Evolutionary conservation across 176 grass and related monocot genomes (phyloP).

Genomic region (Aegilops bicornis): DNA sequence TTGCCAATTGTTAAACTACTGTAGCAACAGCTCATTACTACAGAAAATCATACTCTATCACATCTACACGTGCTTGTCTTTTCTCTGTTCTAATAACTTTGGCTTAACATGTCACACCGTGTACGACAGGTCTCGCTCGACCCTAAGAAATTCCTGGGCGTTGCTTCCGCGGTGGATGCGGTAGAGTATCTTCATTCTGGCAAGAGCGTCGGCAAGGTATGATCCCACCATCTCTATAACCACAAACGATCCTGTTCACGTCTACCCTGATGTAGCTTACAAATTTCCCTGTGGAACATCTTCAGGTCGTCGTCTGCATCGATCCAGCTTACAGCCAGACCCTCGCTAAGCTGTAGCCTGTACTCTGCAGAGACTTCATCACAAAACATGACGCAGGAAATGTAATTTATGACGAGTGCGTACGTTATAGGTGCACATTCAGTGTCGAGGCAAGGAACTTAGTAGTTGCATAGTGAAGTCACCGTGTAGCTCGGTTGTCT

Average conservation of each 20-base stretch:
- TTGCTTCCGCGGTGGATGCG: constrained; percentile 82
- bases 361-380: neutral
- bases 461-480: neutral
- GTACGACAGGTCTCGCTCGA: constrained; percentile 67
- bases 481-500: neutral
- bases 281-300: neutral
- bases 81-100: neutral
- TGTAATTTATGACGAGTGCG: neutral
- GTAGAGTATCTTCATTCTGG: constrained; percentile 97
- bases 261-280: neutral
- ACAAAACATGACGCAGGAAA: neutral
- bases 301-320: constrained; percentile 87
- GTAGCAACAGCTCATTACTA: neutral
- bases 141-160: constrained; percentile 72
- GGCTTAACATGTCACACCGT: neutral
- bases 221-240: neutral
- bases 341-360: constrained; percentile 53
- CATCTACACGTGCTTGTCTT: neutral
- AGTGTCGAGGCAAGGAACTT: neutral
- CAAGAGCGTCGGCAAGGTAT: constrained; percentile 90
- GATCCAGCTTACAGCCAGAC: constrained; percentile 65
- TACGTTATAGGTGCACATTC: neutral
- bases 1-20: too few relatives aligned
- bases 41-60: neutral
- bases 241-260: neutral